Percentiles rank a stretch among this genome's conserved stretches.
Evolutionary conservation across 83 land plant species (phyloP).

Genomic region (Picea abies): DNA sequence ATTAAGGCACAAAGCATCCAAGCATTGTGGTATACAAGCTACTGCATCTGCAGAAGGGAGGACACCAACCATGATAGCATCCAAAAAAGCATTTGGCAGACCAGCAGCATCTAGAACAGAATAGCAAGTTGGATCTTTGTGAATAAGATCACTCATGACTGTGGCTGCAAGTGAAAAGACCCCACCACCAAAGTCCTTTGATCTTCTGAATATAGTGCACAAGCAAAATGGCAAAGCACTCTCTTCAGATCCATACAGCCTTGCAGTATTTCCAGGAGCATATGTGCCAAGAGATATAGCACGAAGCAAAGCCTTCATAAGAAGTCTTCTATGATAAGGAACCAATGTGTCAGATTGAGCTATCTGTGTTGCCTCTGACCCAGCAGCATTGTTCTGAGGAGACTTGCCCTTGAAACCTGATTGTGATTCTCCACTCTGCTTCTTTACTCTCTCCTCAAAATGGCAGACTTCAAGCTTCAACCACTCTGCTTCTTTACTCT

Average conservation of each 20-base stretch:
- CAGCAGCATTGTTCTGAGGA: constrained; percentile 24
- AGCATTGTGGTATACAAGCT: constrained; percentile 82
- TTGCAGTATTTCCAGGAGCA: constrained; percentile 79
- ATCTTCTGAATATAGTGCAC: constrained; percentile 78
- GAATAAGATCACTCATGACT: constrained; percentile 97
- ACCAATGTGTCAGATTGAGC: constrained; percentile 48
- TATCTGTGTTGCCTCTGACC: constrained; percentile 41
- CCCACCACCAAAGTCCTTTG: constrained; percentile 97
- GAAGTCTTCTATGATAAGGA: constrained; percentile 60
- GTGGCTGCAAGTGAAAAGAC: constrained; percentile 94
- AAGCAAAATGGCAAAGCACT: constrained; percentile 76
- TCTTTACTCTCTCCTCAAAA: constrained; percentile 48
- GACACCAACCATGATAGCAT: constrained; percentile 82
- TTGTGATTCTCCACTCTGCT: constrained; percentile 27
- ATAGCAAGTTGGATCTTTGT: constrained; percentile 96
- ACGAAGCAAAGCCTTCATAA: constrained; percentile 85
- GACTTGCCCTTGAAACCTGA: constrained; percentile 39
- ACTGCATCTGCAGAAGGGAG: constrained; percentile 88
- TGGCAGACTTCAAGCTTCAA: constrained; percentile 71
- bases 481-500: constrained; percentile 33
- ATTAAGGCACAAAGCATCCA: constrained; percentile 94
- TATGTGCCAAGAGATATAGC: constrained; percentile 92
- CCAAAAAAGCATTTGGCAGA: constrained; percentile 85
- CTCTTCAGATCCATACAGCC: constrained; percentile 83
- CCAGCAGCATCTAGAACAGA: constrained; percentile 81